These are phyloP conservation scores for Gynandropsis gynandra DNA, from an alignment of 345 rosid species.

Conservation along the genomic window DNA sequence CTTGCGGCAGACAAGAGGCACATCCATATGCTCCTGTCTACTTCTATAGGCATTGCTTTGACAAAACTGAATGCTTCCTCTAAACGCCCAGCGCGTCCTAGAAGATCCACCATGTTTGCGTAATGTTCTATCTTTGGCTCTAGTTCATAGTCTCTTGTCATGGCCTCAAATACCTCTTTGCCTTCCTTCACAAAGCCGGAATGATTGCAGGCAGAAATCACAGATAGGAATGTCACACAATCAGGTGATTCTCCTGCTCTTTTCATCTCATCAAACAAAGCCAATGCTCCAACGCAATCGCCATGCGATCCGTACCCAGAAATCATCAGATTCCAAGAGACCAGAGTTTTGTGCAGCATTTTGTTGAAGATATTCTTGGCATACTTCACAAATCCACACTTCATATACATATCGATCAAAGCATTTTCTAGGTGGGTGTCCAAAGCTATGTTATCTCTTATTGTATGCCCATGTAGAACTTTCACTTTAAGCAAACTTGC, in stretches of 20 bases:
- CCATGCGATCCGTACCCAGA: constrained; percentile 77
- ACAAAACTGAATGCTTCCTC: constrained; percentile 55
- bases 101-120: constrained; percentile 64
- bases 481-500: constrained; percentile 61
- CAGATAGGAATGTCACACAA: constrained; percentile 56
- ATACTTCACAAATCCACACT: constrained; percentile 58
- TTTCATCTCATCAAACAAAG: constrained; percentile 51
- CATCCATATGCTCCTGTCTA: constrained; percentile 66
- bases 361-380: constrained; percentile 42
- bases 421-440: constrained; percentile 60
- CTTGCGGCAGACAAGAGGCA: constrained; percentile 58
- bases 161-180: constrained; percentile 38
- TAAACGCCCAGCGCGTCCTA: constrained; percentile 62
- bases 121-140: constrained; percentile 62
- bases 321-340: constrained; percentile 76
- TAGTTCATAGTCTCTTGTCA: constrained; percentile 41
- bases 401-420: constrained; percentile 72
- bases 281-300: constrained; percentile 40
- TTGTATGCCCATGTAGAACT: constrained; percentile 52
- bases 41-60: constrained; percentile 41
- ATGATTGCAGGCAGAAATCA: constrained; percentile 78
- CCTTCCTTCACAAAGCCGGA: constrained; percentile 65
- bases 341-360: constrained; percentile 43
- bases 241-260: constrained; percentile 45
- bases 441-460: constrained; percentile 34